Percentiles rank a stretch among this genome's conserved stretches.
Evolutionary conservation across 768 basidiomycete genomes (phyloP).

Genomic region (Hypholoma fasciculare): DNA sequence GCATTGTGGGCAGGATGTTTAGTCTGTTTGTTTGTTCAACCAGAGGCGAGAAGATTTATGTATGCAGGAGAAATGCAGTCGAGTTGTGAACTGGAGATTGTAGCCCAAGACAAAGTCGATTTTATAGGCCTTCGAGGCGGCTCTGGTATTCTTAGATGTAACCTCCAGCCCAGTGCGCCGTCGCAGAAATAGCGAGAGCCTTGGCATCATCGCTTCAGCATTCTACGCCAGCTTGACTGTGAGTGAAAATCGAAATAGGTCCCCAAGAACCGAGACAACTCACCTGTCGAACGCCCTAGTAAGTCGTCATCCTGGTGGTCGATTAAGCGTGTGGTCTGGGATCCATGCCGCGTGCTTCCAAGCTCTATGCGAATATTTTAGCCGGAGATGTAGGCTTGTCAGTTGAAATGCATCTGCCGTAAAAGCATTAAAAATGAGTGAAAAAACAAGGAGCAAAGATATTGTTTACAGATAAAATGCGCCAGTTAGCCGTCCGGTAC

Average conservation of each 20-base stretch:
- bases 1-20: constrained; percentile 20
- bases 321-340: neutral
- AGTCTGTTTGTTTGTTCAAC: constrained; percentile 7
- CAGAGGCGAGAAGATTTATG: constrained; percentile 10
- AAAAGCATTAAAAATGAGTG: neutral
- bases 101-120: neutral
- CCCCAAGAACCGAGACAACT: constrained; percentile 13
- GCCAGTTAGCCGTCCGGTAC: neutral
- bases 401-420: too few relatives aligned
- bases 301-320: neutral
- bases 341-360: neutral
- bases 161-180: neutral
- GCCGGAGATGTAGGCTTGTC: neutral
- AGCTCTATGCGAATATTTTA: neutral
- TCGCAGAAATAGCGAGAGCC: neutral
- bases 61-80: constrained; percentile 3
- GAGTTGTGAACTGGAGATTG: neutral
- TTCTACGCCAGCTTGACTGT: constrained; percentile 4
- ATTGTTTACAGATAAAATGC: too few relatives aligned
- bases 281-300: neutral
- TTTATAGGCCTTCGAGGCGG: neutral
- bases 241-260: constrained; percentile 15
- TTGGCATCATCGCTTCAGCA: constrained; percentile 14
- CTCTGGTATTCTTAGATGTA: constrained; percentile 9
- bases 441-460: neutral